Base-by-base conservation (phyloP, 441 rosid genomes). In the Eruca vesicaria region DNA sequence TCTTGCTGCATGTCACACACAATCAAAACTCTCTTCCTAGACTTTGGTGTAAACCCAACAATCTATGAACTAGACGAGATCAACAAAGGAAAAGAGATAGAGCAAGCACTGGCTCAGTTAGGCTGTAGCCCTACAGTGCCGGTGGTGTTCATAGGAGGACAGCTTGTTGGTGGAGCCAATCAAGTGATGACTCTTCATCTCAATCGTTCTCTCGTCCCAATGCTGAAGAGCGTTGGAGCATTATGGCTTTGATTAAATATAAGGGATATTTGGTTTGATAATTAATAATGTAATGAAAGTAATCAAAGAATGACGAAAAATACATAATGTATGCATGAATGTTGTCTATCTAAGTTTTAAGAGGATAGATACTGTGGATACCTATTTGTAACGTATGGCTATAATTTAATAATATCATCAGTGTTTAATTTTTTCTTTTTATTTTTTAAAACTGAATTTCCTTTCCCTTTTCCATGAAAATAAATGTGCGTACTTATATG, bases 181-280 rank as follows among this genome's bases (percentile, higher is more conserved):
- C 90, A 87, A 81, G 80, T 89, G 60, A 89, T 87, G 92, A 87
- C 84, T 69, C 90, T 85, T 57, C 94, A 87, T 76, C 97, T 91
- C 23, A 87, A 80, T 56, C 79, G 87, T 1, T 75, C 90, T 62
- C 81, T 91, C 5, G 75, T 86, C 41, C 90, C 91, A 2, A 85
- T 83, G 92, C 97, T 91, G 26, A 86, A 68, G 68, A 68, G 80
- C 1, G 92, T 66, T 7, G 94, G 97, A 0, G 92, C 92, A 4
- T 66, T 91, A 26, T 91, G 92, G 92, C 68, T 78, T 66, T 78
- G 26, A 67, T 12, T 29, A 29, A 12, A 7, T 41, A 1, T 38
- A 5, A 35, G 15, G 10, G 32, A 5, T 29, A 29, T 7, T 29
- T 29, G 6, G 32, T 29, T 29, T 29, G 32, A 29, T 5, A 29